Conservation (phyloP, 2,329 filamentous ascomycete genomes). For the Alternaria hordeiaustralica region DNA sequence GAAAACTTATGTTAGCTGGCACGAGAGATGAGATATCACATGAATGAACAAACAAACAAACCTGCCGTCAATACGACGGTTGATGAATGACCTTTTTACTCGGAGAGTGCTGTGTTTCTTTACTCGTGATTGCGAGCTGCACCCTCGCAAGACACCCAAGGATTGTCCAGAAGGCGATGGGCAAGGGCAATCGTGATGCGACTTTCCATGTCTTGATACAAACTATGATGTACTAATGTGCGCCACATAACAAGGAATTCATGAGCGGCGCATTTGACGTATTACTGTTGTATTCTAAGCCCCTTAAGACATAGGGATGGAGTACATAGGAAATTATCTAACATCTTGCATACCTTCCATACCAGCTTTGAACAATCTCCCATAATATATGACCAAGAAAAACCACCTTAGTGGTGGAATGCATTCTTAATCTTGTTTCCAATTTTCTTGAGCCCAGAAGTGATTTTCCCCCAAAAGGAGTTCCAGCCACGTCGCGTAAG, state of each 20-base stretch:
- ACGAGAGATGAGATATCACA: constrained; percentile 23
- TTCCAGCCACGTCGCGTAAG: background rate
- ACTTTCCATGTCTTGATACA: background rate
- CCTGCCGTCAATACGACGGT: constrained; percentile 1
- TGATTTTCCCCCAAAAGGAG: background rate
- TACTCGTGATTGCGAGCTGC: background rate
- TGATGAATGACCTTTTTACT: background rate
- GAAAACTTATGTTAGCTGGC: constrained; percentile 32
- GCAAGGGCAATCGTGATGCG: background rate
- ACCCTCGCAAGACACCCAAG: background rate
- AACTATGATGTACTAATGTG: background rate
- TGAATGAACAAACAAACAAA: constrained; percentile 14
- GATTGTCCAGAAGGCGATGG: background rate
- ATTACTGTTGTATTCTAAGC: background rate
- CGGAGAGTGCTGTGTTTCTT: background rate
- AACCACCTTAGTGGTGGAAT: background rate
- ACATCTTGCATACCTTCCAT: background rate
- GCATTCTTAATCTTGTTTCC: background rate
- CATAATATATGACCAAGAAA: background rate
- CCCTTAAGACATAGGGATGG: background rate
- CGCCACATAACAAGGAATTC: background rate
- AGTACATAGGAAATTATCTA: background rate
- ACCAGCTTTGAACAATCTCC: background rate
- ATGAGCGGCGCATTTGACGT: background rate
- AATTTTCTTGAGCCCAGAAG: background rate